Percentiles rank a stretch among this genome's conserved stretches.
Evolutionary conservation across 176 grass and related monocot genomes (phyloP).

Genomic region (Raddia guianensis): DNA sequence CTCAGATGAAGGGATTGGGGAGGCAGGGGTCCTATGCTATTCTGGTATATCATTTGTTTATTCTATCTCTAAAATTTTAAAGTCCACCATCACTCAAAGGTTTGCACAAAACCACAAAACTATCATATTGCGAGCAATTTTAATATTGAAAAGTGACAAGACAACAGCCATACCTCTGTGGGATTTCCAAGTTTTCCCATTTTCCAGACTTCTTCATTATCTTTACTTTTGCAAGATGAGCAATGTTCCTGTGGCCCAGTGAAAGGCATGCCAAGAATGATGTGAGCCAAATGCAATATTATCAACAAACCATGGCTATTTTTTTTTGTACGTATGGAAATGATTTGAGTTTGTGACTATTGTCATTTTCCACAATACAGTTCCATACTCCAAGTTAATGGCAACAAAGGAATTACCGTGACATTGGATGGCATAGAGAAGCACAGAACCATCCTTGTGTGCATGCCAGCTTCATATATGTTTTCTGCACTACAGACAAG

Average conservation of each 20-base stretch:
- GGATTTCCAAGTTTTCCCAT: slow-evolving; percentile 92
- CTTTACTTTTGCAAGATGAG: slow-evolving; percentile 79
- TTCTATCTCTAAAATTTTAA: slow-evolving; percentile 27
- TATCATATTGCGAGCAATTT: background rate
- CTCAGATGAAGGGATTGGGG: background rate
- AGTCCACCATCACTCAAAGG: background rate
- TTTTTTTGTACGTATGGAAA: background rate
- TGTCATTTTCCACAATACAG: background rate
- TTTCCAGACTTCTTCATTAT: slow-evolving; percentile 88
- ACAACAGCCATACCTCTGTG: slow-evolving; percentile 64
- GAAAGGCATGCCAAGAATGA: slow-evolving; percentile 10
- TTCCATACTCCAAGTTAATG: slow-evolving; percentile 12
- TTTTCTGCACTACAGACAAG: slow-evolving; percentile 72
- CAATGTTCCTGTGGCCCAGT: slow-evolving; percentile 72
- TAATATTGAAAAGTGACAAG: slow-evolving; percentile 4
- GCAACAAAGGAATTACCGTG: slow-evolving; percentile 55
- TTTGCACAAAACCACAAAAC: slow-evolving; percentile 10
- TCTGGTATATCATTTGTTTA: background rate
- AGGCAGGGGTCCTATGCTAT: background rate
- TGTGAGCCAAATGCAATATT: background rate
- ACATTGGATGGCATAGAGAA: slow-evolving; percentile 70
- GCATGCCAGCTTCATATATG: slow-evolving; percentile 89
- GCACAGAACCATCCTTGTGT: slow-evolving; percentile 97
- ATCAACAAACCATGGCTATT: slow-evolving; percentile 21
- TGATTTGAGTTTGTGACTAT: slow-evolving; percentile 14